A percentile compares a stretch with the other conserved stretches of the same genome.
Evolutionary conservation across 305 asterid species (phyloP).

Genomic region (Fraxinus xanthoxyloides): DNA sequence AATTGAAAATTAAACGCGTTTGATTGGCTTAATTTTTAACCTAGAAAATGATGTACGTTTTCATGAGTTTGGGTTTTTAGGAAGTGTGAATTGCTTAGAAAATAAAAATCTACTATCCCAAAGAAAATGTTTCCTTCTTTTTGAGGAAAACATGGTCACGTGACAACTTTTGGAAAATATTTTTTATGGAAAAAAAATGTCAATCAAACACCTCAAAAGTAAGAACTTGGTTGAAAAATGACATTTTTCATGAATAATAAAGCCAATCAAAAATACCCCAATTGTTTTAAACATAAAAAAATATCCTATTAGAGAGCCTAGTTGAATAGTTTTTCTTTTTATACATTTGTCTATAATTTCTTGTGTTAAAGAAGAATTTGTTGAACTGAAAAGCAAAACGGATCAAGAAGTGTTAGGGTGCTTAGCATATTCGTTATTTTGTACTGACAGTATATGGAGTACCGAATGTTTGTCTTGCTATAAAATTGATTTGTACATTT

Average conservation of each 20-base stretch:
- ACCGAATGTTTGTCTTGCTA: slow-evolving; percentile 7
- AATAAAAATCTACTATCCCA: background rate
- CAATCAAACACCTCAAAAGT: background rate
- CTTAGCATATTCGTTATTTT: background rate
- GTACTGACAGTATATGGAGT: slow-evolving; percentile 5
- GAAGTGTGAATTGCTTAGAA: background rate
- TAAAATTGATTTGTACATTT: slow-evolving; percentile 1
- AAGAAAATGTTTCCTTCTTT: background rate
- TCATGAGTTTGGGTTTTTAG: background rate
- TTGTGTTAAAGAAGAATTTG: background rate
- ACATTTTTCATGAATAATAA: no score
- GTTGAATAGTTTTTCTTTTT: background rate
- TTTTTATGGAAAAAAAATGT: background rate
- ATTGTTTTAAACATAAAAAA: background rate
- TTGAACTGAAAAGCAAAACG: background rate
- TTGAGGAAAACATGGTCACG: background rate
- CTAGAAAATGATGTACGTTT: background rate
- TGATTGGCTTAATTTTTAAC: background rate
- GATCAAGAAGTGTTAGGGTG: background rate
- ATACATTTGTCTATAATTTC: background rate
- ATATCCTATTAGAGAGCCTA: background rate
- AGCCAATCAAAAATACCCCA: background rate
- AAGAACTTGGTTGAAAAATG: background rate
- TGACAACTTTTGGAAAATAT: background rate
- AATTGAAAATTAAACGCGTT: background rate